A percentile compares a stretch with the other conserved stretches of the same genome.
phyloP scores from a whole-genome alignment of 345 rosid species.

The Nephelium lappaceum region DNA sequence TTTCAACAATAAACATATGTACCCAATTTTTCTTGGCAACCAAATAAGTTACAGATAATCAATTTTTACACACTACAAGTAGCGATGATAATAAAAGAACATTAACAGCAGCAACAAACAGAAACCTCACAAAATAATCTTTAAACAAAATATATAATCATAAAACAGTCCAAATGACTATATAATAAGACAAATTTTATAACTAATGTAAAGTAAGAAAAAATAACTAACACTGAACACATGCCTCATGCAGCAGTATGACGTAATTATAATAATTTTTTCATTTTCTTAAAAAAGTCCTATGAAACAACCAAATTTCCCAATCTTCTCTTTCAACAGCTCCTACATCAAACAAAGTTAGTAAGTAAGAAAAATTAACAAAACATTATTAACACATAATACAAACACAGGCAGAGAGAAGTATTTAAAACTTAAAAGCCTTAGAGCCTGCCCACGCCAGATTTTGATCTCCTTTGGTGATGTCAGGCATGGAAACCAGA shows the following conservation, averaged over 20 bases:
- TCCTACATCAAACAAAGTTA: neutral
- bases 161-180: neutral
- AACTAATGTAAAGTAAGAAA: neutral
- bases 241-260: neutral
- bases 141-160: neutral
- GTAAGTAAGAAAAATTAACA: neutral
- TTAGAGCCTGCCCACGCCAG: neutral
- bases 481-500: too few relatives aligned
- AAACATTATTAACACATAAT: neutral
- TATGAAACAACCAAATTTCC: neutral
- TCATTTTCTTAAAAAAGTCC: neutral
- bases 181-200: neutral
- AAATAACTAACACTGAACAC: neutral
- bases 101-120: neutral
- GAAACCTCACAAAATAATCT: neutral
- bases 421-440: neutral
- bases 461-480: too few relatives aligned
- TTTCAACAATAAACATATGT: neutral
- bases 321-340: slow-evolving; percentile 8
- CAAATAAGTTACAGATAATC: neutral
- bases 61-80: neutral
- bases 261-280: too few relatives aligned
- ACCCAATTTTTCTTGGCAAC: neutral
- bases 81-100: neutral
- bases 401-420: neutral